Evolutionary conservation across 225 moss, liverwort and hornwort species (phyloP).

Genomic region (Straminergon stramineum): DNA sequence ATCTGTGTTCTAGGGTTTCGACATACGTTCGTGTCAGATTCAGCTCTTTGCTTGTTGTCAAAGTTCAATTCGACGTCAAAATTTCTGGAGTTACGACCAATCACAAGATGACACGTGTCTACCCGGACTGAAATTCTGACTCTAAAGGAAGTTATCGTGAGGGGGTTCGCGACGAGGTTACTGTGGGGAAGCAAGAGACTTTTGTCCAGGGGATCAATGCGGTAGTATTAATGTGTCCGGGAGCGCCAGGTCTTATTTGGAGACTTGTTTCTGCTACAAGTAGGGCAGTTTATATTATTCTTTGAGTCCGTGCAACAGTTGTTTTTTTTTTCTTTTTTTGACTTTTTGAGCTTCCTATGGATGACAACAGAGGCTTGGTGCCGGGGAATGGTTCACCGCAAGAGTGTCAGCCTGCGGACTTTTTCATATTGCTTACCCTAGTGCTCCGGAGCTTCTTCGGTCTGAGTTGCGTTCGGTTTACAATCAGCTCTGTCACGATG

Average conservation of each 20-base stretch:
- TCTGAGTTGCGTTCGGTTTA: slow-evolving; percentile 90
- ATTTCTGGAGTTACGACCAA: background rate
- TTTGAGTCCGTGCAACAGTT: background rate
- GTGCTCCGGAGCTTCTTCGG: slow-evolving; percentile 92
- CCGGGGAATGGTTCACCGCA: slow-evolving; percentile 98
- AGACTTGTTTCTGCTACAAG: background rate
- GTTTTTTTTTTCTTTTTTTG: background rate
- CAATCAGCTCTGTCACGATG: slow-evolving; percentile 94
- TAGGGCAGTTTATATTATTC: background rate
- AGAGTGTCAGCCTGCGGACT: slow-evolving; percentile 91
- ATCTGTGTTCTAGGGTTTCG: slow-evolving; percentile 5
- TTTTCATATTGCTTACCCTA: slow-evolving; percentile 94
- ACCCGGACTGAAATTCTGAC: background rate
- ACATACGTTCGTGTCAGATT: background rate
- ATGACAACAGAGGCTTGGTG: slow-evolving; percentile 71
- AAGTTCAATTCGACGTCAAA: background rate
- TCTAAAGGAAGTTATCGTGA: no score
- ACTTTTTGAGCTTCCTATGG: background rate
- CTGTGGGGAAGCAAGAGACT: background rate
- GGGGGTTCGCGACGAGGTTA: background rate
- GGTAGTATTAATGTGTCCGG: background rate
- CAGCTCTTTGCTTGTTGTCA: background rate
- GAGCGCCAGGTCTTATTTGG: background rate
- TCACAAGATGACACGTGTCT: background rate
- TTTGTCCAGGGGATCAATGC: background rate